Percentiles rank a stretch among this genome's conserved stretches.
These are phyloP conservation scores for Candida lessepsii DNA, from an alignment of 805 yeast species.

Conservation along the genomic window DNA sequence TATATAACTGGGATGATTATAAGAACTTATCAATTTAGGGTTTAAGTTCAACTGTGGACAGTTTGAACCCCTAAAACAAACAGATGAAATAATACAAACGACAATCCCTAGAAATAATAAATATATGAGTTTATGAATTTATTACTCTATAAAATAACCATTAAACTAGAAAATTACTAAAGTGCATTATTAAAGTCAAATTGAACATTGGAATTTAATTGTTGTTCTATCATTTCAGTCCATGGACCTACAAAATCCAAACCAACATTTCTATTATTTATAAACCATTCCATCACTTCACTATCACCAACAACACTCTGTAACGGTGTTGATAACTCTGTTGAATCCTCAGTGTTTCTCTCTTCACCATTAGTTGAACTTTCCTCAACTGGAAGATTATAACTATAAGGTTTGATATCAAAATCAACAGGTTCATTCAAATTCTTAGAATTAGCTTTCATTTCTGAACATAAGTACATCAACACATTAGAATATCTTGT, in stretches of 20 bases:
- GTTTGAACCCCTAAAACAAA: too few species aligned
- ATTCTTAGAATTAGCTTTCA: slow-evolving; percentile 49
- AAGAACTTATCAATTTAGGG: slow-evolving; percentile 5
- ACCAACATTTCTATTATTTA: slow-evolving; percentile 37
- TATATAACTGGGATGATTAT: slow-evolving; percentile 28
- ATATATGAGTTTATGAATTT: background rate
- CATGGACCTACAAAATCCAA: slow-evolving; percentile 64
- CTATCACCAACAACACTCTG: slow-evolving; percentile 32
- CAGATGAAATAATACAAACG: too few species aligned
- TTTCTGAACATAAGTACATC: slow-evolving; percentile 72
- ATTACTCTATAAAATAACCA: background rate
- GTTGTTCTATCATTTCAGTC: slow-evolving; percentile 77
- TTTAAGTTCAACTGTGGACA: too few species aligned
- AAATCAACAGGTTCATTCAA: slow-evolving; percentile 14
- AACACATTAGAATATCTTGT: slow-evolving; percentile 75
- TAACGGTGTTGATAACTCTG: slow-evolving; percentile 15
- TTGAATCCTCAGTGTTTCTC: background rate
- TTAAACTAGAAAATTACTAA: background rate
- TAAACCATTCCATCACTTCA: slow-evolving; percentile 46
- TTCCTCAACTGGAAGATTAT: slow-evolving; percentile 3
- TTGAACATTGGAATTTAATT: slow-evolving; percentile 40
- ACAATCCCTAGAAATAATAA: too few species aligned
- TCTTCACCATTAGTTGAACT: background rate
- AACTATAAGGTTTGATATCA: slow-evolving; percentile 6
- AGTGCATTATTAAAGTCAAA: slow-evolving; percentile 27